phyloP scores from a whole-genome alignment of 2,329 filamentous ascomycete species.

The Dothistroma pini region DNA sequence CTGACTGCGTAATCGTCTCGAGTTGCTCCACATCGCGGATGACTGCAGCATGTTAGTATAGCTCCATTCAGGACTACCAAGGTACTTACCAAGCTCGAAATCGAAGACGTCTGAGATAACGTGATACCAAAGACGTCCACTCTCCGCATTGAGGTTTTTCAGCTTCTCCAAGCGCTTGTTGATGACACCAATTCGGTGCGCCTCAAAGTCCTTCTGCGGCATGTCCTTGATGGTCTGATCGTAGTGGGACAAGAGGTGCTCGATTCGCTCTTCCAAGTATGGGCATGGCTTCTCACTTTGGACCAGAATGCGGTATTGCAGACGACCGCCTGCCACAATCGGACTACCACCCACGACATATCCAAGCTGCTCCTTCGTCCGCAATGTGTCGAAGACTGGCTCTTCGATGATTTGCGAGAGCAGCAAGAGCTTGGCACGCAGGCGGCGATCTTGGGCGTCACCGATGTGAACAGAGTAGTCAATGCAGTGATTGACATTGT shows the following conservation, averaged over 20 bases:
- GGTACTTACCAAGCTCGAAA: constrained; percentile 73
- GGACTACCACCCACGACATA: constrained; percentile 91
- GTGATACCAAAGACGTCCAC: constrained; percentile 75
- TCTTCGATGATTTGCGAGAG: constrained; percentile 90
- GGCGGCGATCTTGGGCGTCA: constrained; percentile 54
- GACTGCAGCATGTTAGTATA: constrained; percentile 43
- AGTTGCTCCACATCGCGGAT: constrained; percentile 74
- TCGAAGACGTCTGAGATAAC: constrained; percentile 84
- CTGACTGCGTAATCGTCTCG: constrained; percentile 69
- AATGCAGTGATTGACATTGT: constrained; percentile 66
- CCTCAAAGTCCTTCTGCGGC: constrained; percentile 80
- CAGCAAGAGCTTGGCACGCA: constrained; percentile 74
- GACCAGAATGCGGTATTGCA: constrained; percentile 80
- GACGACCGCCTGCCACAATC: constrained; percentile 67
- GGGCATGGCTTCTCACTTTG: constrained; percentile 84
- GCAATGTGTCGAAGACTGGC: constrained; percentile 87
- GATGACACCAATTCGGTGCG: constrained; percentile 84
- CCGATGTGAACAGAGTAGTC: constrained; percentile 47
- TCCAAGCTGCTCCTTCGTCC: constrained; percentile 95
- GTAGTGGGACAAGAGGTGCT: constrained; percentile 72
- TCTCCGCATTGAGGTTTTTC: constrained; percentile 88
- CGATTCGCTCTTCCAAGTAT: constrained; percentile 83
- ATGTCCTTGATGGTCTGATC: constrained; percentile 66
- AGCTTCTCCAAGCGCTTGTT: constrained; percentile 84
- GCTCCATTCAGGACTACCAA: background rate